Percentiles rank a stretch among this genome's conserved stretches.
Evolutionary conservation across 768 basidiomycete species (phyloP).

Genomic region (Boletus rubescentipes): DNA sequence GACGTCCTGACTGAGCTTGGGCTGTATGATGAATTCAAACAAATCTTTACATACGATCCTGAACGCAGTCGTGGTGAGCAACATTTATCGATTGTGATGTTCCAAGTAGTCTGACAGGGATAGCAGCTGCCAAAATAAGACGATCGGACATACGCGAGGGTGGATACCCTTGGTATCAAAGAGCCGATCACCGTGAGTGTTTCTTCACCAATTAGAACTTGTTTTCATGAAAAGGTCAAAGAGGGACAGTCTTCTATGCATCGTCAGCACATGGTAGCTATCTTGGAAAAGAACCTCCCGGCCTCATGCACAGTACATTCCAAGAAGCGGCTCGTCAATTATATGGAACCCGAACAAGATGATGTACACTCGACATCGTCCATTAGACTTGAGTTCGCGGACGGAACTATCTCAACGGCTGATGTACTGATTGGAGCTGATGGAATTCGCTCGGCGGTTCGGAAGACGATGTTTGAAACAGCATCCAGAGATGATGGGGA

Average conservation of each 20-base stretch:
- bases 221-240: neutral
- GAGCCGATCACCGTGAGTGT: constrained; percentile 21
- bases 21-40: constrained; percentile 35
- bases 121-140: neutral
- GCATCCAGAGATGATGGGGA: constrained; percentile 1
- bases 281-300: constrained; percentile 20
- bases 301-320: constrained; percentile 16
- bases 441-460: constrained; percentile 37
- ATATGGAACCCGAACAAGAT: constrained; percentile 4
- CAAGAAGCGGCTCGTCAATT: constrained; percentile 21
- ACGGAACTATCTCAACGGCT: constrained; percentile 25
- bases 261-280: constrained; percentile 21
- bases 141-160: constrained; percentile 32
- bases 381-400: constrained; percentile 12
- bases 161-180: constrained; percentile 32
- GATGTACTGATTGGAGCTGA: constrained; percentile 49
- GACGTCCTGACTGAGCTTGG: constrained; percentile 44
- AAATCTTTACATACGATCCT: constrained; percentile 12
- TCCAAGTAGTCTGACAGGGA: neutral
- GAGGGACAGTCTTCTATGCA: constrained; percentile 16
- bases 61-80: constrained; percentile 15
- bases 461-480: constrained; percentile 22
- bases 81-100: neutral
- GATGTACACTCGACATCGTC: constrained; percentile 28
- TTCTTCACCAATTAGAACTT: no score